Evolutionary conservation across 805 yeast species (phyloP), one percentile per base, ranked within the genome.

Genomic region (Kockiozyma suomiensis): DNA sequence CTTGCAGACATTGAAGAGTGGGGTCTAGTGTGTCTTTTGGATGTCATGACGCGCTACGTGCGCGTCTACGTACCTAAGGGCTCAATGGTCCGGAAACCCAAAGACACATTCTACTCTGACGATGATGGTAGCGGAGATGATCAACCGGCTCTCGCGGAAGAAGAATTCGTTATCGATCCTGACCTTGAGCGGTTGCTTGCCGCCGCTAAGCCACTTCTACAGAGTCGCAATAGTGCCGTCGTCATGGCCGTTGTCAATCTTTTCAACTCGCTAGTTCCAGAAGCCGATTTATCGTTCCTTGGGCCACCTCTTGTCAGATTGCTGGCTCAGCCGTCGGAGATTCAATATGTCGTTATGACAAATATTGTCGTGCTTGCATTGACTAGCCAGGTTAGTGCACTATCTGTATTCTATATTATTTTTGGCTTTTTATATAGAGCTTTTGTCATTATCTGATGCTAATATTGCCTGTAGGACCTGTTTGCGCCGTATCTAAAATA

Each of bases 11-110:
- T 93, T 56, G 96, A 91, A 59, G 86, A 85, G 54, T 89, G 91
- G 87, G 75, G 90, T 7, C 91, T 88, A 68, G 72, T 80, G 0
- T 69, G 76, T 10, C 72, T 85, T 15, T 74, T 90, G 21, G 88
- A 88, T 50, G 66, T 88, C 3, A 75, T 92, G 51, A 81, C 86
- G 0, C 82, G 83, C 53, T 94, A 94, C 71, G 77, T 84, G 35
- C 80, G 91, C 54, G 66, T 73, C 6, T 91, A 79, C 70, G 69
- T 91, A 38, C 81, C 66, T 21, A 62, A 62, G 32, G 66, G 66
- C 43, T 40, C 26, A 21, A 62, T 56, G 66, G 58, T 59, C 33
- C 42, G 28, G 47, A 56, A 52, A 38, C 52, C 58, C 2, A 62
- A 60, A 25, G 52, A 45, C 43, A 56, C 56, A 32, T 62, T 62